phyloP scores from a whole-genome alignment of 2,329 filamentous ascomycete species.

The Phaeosphaeriaceae sp. region DNA sequence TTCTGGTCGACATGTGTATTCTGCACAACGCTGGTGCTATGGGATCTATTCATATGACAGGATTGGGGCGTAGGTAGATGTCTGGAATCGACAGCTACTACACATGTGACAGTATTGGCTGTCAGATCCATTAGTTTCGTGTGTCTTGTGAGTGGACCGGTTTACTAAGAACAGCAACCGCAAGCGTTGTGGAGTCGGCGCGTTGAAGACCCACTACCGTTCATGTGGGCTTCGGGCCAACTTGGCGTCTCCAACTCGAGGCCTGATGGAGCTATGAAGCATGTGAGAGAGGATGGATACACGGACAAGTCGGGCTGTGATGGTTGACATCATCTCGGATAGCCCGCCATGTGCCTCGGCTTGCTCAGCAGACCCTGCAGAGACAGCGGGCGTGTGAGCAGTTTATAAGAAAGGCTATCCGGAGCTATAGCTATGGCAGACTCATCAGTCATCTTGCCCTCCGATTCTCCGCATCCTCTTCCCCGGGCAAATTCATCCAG shows the following conservation, averaged over 20 bases:
- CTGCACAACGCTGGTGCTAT: conserved; percentile 56
- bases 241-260: neutral
- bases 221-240: conserved; percentile 10
- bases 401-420: conserved; percentile 13
- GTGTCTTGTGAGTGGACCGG: conserved; percentile 20
- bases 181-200: conserved; percentile 22
- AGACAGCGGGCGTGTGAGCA: conserved; percentile 7
- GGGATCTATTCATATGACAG: conserved; percentile 58
- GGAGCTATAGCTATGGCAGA: conserved; percentile 10
- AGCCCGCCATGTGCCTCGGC: conserved; percentile 32
- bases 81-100: neutral
- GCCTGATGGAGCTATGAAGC: conserved; percentile 9
- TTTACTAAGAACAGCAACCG: conserved; percentile 26
- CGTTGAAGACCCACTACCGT: conserved; percentile 23
- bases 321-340: conserved; percentile 30
- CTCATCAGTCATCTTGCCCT: neutral
- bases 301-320: neutral
- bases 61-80: neutral
- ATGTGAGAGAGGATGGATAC: conserved; percentile 28
- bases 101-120: neutral
- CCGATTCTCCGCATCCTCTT: conserved; percentile 27
- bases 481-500: conserved; percentile 16
- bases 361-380: conserved; percentile 18
- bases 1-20: conserved; percentile 58
- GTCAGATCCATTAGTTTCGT: conserved; percentile 8